These are phyloP conservation scores for Gastrodia elata DNA, from an alignment of 106 monocot genomes.

Conservation along the genomic window DNA sequence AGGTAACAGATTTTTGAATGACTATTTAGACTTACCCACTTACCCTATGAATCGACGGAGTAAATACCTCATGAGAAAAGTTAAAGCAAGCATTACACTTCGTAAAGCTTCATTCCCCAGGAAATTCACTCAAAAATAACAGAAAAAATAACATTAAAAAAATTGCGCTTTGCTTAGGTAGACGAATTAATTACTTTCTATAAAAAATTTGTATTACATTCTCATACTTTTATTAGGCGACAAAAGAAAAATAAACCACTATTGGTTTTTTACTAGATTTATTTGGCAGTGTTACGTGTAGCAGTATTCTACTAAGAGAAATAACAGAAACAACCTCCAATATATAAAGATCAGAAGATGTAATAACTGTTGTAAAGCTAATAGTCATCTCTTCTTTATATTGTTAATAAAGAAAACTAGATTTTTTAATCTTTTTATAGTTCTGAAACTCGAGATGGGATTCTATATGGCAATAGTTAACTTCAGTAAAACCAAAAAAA, in stretches of 20 bases:
- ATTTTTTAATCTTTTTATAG: no score
- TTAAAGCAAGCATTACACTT: not conserved
- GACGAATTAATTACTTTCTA: not conserved
- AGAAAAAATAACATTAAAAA: no score
- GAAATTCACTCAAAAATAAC: not conserved
- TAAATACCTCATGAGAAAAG: not conserved
- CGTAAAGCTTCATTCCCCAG: not conserved
- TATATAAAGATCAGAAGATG: not conserved
- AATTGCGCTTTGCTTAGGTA: not conserved
- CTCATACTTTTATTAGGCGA: not conserved
- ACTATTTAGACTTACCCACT: not conserved
- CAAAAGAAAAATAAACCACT: not conserved
- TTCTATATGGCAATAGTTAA: no score
- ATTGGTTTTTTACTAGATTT: not conserved
- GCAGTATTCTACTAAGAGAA: not conserved
- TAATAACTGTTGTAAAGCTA: no score
- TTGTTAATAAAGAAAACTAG: no score
- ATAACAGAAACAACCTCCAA: not conserved
- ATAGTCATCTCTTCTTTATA: no score
- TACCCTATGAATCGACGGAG: not conserved
- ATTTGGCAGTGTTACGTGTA: not conserved
- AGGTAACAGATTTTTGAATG: not conserved
- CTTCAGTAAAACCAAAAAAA: no score
- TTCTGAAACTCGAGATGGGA: no score
- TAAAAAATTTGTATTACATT: not conserved